Evolutionary conservation across 305 asterid species (phyloP).

Genomic region (Lippia alba): DNA sequence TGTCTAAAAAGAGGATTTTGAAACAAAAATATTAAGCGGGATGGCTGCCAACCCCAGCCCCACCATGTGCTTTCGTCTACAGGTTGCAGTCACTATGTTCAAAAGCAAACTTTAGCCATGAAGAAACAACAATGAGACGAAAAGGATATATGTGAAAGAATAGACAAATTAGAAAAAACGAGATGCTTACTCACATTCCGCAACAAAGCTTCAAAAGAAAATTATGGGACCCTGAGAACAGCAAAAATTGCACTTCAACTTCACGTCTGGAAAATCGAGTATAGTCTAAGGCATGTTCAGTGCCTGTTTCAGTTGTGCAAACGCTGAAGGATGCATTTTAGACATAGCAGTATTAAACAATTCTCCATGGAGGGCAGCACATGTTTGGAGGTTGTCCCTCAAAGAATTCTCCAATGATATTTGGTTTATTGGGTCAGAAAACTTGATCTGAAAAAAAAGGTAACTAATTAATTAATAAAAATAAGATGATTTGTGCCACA

Average conservation of each 20-base stretch:
- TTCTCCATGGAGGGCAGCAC: constrained; percentile 90
- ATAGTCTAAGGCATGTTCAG: constrained; percentile 73
- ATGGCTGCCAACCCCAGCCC: too few species aligned
- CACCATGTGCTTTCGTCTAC: neutral
- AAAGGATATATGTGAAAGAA: too few species aligned
- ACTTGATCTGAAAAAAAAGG: constrained; percentile 65
- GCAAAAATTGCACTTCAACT: constrained; percentile 33
- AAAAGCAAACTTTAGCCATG: constrained; percentile 5
- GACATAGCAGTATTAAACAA: constrained; percentile 76
- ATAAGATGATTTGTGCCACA: constrained; percentile 17
- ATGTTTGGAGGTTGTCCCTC: constrained; percentile 87
- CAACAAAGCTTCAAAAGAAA: constrained; percentile 29
- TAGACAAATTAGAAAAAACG: neutral
- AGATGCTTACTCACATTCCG: constrained; percentile 34
- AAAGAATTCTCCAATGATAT: constrained; percentile 78
- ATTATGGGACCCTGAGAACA: constrained; percentile 33
- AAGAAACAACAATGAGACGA: too few species aligned
- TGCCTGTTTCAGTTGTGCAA: constrained; percentile 84
- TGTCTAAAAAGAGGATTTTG: too few species aligned
- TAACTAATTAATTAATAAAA: neutral
- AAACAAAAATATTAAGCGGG: too few species aligned
- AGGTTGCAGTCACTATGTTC: neutral
- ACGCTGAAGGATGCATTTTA: constrained; percentile 83
- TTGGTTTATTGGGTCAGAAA: constrained; percentile 84
- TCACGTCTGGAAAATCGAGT: constrained; percentile 22